Evolutionary conservation across 306 rosid genomes (phyloP).

Genomic region (Vachellia collinsii): DNA sequence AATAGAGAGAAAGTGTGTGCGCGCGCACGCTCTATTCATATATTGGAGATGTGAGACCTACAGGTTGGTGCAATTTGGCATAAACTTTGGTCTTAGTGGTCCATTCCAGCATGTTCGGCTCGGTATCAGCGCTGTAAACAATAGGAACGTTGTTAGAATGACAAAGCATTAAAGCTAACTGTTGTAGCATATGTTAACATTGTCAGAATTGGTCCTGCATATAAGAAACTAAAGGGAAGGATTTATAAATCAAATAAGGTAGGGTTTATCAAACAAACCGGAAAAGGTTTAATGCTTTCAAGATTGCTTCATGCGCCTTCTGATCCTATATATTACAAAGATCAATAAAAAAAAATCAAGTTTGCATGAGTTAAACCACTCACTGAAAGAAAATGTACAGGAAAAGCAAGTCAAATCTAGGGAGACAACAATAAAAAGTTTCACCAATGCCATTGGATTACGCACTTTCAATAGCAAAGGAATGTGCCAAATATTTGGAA

Average conservation of each 20-base stretch:
- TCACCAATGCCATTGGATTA: slow-evolving; percentile 16
- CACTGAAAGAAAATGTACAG: not conserved
- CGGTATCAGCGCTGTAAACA: slow-evolving; percentile 56
- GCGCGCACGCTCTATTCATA: not conserved
- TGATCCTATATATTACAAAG: slow-evolving; percentile 63
- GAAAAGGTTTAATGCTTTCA: slow-evolving; percentile 73
- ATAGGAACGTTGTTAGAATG: slow-evolving; percentile 17
- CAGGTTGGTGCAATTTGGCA: slow-evolving; percentile 56
- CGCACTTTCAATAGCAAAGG: slow-evolving; percentile 88
- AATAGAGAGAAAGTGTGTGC: not conserved
- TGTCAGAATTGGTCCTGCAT: slow-evolving; percentile 2
- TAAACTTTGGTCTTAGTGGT: slow-evolving; percentile 61
- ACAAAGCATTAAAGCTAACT: slow-evolving; percentile 1
- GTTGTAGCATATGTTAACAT: slow-evolving; percentile 2
- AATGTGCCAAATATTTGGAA: slow-evolving; percentile 96
- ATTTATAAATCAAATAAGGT: slow-evolving; percentile 31
- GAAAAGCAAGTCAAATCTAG: slow-evolving; percentile 14
- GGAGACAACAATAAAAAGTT: slow-evolving; percentile 22
- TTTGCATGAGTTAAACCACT: slow-evolving; percentile 29
- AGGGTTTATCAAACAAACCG: slow-evolving; percentile 59
- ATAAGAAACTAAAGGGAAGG: slow-evolving; percentile 19
- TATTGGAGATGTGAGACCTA: slow-evolving; percentile 45
- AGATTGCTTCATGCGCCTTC: slow-evolving; percentile 86
- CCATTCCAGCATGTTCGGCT: slow-evolving; percentile 78
- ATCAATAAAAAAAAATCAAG: slow-evolving; percentile 41